Conservation (phyloP, 352 stramenopile species). For the Peronospora belbahrii region DNA sequence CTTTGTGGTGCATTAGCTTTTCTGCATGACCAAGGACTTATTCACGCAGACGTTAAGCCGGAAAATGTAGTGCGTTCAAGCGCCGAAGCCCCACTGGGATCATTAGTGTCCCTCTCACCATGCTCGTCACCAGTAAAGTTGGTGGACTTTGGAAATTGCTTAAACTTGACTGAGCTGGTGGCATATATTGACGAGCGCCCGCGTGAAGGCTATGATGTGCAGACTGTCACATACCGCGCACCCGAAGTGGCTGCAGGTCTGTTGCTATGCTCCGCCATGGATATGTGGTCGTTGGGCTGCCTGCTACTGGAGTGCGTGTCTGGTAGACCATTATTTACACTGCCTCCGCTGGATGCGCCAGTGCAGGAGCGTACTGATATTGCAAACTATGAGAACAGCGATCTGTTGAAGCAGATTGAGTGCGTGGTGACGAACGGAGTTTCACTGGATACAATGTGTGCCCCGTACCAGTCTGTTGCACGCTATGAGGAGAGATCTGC, state of each 20-base stretch:
- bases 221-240: conserved; percentile 65
- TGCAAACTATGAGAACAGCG: conserved; percentile 20
- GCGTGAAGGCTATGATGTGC: conserved; percentile 49
- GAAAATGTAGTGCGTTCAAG: conserved; percentile 51
- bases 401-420: conserved; percentile 45
- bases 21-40: conserved; percentile 47
- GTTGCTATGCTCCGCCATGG: conserved; percentile 48
- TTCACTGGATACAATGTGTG: conserved; percentile 15
- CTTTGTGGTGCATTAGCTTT: conserved; percentile 58
- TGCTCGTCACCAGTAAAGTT: conserved; percentile 42
- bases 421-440: conserved; percentile 24
- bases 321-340: conserved; percentile 48
- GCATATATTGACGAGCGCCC: conserved; percentile 27
- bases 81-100: conserved; percentile 10
- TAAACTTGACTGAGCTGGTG: conserved; percentile 34
- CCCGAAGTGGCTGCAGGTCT: conserved; percentile 61
- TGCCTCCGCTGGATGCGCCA: conserved; percentile 9
- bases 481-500: conserved; percentile 12
- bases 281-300: conserved; percentile 78
- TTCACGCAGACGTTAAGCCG: conserved; percentile 73
- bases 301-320: conserved; percentile 56
- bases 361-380: conserved; percentile 7
- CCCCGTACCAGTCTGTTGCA: conserved; percentile 24
- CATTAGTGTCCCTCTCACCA: background rate
- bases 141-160: conserved; percentile 74